Conservation (phyloP, 495 filamentous ascomycete genomes). For the Aspergillus panamensis region DNA sequence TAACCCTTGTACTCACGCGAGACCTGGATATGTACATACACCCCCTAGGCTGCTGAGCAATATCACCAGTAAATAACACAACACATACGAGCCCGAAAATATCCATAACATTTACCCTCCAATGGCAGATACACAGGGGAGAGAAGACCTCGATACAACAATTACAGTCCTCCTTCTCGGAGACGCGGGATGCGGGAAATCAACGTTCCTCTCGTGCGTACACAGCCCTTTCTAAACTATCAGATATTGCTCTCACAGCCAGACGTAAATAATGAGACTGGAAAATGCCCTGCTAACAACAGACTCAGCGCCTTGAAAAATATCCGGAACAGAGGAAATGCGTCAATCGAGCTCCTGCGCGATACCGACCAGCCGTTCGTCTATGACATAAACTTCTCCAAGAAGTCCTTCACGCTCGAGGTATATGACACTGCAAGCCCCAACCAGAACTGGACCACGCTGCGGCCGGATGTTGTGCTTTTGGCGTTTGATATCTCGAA, state of each 20-base stretch:
- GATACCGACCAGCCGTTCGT: conserved; percentile 82
- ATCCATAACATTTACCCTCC: not conserved
- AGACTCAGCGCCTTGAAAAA: conserved; percentile 30
- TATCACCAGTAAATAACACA: not conserved
- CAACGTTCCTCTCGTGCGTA: conserved; percentile 81
- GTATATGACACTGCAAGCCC: conserved; percentile 78
- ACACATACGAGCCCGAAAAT: not conserved
- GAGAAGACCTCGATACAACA: conserved; percentile 29
- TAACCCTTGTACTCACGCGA: not conserved
- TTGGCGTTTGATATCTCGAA: conserved; percentile 79
- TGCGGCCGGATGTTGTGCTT: conserved; percentile 68
- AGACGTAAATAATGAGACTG: not conserved
- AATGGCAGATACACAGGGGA: conserved; percentile 12
- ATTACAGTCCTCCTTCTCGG: conserved; percentile 76
- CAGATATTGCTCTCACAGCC: not conserved
- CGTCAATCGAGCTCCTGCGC: conserved; percentile 45
- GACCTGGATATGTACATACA: not conserved
- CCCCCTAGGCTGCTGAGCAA: not conserved
- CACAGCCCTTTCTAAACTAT: not conserved
- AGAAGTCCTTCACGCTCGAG: conserved; percentile 65
- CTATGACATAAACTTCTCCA: conserved; percentile 68
- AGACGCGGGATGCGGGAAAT: conserved; percentile 78
- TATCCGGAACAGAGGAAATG: conserved; percentile 12
- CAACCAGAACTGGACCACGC: conserved; percentile 65
- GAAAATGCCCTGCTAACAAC: not conserved